Evolutionary conservation across 495 filamentous ascomycete genomes (phyloP).

Genomic region (Neurospora cerealis): DNA sequence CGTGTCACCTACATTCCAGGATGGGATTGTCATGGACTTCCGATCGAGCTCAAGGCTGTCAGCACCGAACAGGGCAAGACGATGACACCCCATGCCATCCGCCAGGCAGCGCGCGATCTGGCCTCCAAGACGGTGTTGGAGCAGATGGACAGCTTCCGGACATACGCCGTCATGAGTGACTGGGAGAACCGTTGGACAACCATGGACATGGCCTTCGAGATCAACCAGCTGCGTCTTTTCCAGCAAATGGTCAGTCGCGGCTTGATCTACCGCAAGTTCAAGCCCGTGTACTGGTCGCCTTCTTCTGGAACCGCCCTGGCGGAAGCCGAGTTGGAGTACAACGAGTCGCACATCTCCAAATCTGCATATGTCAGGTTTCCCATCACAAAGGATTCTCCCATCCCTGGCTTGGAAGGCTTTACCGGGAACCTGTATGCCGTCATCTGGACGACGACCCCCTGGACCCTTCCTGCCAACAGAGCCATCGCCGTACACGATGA

Average conservation of each 20-base stretch:
- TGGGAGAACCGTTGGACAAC: slow-evolving; percentile 91
- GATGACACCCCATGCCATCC: slow-evolving; percentile 38
- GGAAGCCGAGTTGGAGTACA: slow-evolving; percentile 94
- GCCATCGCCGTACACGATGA: slow-evolving; percentile 71
- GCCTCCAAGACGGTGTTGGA: slow-evolving; percentile 62
- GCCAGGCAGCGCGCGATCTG: slow-evolving; percentile 62
- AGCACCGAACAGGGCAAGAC: slow-evolving; percentile 34
- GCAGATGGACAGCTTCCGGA: slow-evolving; percentile 74
- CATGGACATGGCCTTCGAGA: slow-evolving; percentile 82
- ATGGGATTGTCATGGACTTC: slow-evolving; percentile 97
- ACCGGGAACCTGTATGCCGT: slow-evolving; percentile 51
- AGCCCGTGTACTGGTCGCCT: slow-evolving; percentile 95
- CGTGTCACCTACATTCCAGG: slow-evolving; percentile 81
- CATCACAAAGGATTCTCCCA: slow-evolving; percentile 42
- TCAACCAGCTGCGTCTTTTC: slow-evolving; percentile 77
- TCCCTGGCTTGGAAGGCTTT: slow-evolving; percentile 25
- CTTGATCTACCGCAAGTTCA: slow-evolving; percentile 76
- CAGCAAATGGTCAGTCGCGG: slow-evolving; percentile 74
- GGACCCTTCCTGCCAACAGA: slow-evolving; percentile 90
- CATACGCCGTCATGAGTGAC: slow-evolving; percentile 86
- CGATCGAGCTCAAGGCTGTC: slow-evolving; percentile 96
- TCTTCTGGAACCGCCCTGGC: slow-evolving; percentile 84
- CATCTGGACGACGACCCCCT: slow-evolving; percentile 97
- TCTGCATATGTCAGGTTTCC: slow-evolving; percentile 79
- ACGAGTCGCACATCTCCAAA: slow-evolving; percentile 68